Percentiles rank a stretch among this genome's conserved stretches.
Evolutionary conservation across 2,329 filamentous ascomycete genomes (phyloP).

Genomic region (Aspergillus brasiliensis): DNA sequence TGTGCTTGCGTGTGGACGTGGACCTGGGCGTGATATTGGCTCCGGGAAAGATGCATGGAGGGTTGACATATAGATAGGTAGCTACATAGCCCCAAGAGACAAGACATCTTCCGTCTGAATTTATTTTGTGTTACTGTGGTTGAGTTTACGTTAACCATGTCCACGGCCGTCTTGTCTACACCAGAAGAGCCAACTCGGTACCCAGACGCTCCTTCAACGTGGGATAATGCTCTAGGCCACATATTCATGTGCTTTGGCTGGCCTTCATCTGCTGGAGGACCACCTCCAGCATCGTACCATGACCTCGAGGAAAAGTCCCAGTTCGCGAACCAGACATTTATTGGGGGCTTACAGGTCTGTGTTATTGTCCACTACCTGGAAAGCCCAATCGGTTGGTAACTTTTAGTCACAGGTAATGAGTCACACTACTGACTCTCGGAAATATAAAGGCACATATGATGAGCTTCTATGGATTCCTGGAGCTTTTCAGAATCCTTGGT

Average conservation of each 20-base stretch:
- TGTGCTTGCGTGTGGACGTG: no score
- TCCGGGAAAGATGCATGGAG: no score
- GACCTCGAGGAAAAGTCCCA: neutral
- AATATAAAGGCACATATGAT: neutral
- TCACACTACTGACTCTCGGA: neutral
- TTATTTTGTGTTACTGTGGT: no score
- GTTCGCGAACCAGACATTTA: neutral
- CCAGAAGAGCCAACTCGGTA: no score
- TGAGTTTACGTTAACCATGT: no score
- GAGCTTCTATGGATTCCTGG: neutral
- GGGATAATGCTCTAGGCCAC: no score
- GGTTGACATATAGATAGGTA: no score
- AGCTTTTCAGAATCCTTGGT: neutral
- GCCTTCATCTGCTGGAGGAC: conserved; percentile 2
- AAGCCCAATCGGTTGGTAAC: neutral
- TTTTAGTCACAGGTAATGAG: neutral
- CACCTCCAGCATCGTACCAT: neutral
- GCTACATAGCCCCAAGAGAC: no score
- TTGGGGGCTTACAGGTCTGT: neutral
- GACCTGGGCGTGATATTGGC: no score
- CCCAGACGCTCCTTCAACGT: no score
- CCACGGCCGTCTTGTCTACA: no score
- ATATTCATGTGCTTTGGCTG: conserved; percentile 18
- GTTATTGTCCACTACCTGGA: neutral
- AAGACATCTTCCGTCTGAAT: no score